phyloP scores from a whole-genome alignment of 345 rosid species.

The Arabis alpina region DNA sequence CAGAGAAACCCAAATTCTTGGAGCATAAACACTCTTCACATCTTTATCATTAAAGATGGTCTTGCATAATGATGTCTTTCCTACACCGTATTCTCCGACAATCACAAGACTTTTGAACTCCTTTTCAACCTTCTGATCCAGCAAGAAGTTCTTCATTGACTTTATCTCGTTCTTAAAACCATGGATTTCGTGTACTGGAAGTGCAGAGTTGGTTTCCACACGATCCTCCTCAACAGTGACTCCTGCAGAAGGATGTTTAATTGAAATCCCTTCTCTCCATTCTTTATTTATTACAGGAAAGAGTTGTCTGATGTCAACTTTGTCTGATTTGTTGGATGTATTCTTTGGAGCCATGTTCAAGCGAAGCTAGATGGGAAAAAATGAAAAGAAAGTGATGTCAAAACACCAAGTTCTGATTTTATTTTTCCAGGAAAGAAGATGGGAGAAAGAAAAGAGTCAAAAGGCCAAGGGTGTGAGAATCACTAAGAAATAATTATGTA shows the following conservation, averaged over 20 bases:
- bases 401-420: no score
- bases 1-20: slow-evolving; percentile 53
- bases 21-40: slow-evolving; percentile 47
- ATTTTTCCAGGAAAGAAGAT: no score
- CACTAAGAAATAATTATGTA: no score
- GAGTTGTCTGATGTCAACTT: no score
- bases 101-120: slow-evolving; percentile 50
- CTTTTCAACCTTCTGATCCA: slow-evolving; percentile 32
- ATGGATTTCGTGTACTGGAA: not conserved
- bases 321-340: no score
- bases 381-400: no score
- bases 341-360: no score
- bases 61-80: slow-evolving; percentile 54
- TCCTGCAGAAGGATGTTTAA: not conserved
- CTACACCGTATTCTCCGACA: slow-evolving; percentile 48
- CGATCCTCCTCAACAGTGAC: slow-evolving; percentile 8
- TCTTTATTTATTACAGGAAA: no score
- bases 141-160: slow-evolving; percentile 35
- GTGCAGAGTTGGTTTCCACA: not conserved
- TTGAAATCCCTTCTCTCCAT: no score
- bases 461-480: no score
- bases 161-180: slow-evolving; percentile 37
- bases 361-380: no score
- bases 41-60: slow-evolving; percentile 32
- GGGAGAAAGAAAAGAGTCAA: no score